Evolutionary conservation across 2,329 filamentous ascomycete genomes (phyloP), one percentile per base, ranked within the genome.

Genomic region (Pseudogymnoascus sp.): DNA sequence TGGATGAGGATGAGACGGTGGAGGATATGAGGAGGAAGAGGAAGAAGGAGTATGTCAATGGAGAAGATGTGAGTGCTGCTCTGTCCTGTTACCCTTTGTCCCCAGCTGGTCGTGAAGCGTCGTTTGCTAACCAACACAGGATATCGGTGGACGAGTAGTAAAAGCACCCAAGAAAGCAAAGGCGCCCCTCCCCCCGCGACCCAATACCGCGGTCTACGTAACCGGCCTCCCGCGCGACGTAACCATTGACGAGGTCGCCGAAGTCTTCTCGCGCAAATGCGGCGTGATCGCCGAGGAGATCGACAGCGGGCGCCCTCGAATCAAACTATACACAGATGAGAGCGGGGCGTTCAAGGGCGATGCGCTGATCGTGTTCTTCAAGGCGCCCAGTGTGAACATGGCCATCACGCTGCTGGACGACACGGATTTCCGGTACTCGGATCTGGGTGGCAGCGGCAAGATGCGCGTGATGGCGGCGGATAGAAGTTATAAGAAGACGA

Each of bases 271-370:
- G 60, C 79, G 83, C 67, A 93, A 91, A 74, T 96, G 85, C 71
- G 93, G 93, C 65, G 89, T 97, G 68, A 93, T 99, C 68, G 91
- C 93, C 60, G 93, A 97, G 76, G 90, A 96, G 76, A 93, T 96
- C 68, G 93, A 97, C 72, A 92, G 87, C 71, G 90, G 91, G 64
- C 84, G 87, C 53, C 91, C 91, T 50, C 88, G 95, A 38, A 93
- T 99, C 77, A 97, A 96, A 78, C 85, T 99, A 75, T 99, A 99
- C 77, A 85, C 81, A 19, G 87, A 97, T 73, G 85, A 89, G 1
- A 77, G 87, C 1, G 95, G 92, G 19, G 84, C 86, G 15, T 96
- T 96, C 81, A 97, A 97, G 74, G 95, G 95, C 65, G 93, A 97
- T 73, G 93, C 91, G 2, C 82, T 99, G 33, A 81, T 99, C 63